These are phyloP conservation scores for Phialophora macrospora DNA, from an alignment of 2,329 filamentous ascomycete genomes.

Conservation along the genomic window DNA sequence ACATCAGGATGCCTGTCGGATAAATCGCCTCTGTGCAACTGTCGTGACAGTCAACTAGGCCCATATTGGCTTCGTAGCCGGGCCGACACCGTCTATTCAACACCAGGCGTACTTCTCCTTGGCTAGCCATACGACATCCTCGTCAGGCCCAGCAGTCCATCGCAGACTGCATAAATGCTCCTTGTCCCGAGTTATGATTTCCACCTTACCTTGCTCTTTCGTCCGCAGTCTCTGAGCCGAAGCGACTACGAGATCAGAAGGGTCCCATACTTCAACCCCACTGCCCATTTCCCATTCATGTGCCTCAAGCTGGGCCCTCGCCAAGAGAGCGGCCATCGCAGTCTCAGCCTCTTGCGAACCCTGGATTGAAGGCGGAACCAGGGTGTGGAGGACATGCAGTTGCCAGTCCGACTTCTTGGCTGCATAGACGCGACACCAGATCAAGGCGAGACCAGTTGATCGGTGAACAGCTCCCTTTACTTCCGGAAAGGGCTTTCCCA, in stretches of 20 bases:
- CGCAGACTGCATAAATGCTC: conserved; percentile 54
- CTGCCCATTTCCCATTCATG: conserved; percentile 68
- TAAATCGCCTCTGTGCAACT: neutral
- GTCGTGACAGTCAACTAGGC: neutral
- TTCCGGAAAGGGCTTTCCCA: conserved; percentile 57
- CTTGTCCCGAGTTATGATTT: conserved; percentile 53
- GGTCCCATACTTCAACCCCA: conserved; percentile 83
- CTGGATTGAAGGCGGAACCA: conserved; percentile 49
- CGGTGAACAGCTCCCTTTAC: conserved; percentile 70
- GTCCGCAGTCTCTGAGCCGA: conserved; percentile 45
- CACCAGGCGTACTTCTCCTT: conserved; percentile 59
- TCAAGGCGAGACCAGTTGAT: conserved; percentile 45
- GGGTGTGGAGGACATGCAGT: conserved; percentile 50
- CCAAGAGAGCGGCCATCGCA: conserved; percentile 67
- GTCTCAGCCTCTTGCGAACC: conserved; percentile 14
- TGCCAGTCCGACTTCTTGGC: conserved; percentile 46
- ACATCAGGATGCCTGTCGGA: neutral
- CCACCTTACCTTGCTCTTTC: conserved; percentile 40
- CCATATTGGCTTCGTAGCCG: neutral
- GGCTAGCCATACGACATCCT: conserved; percentile 53
- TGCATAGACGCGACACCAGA: conserved; percentile 46
- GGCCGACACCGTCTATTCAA: conserved; percentile 34
- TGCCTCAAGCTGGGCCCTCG: conserved; percentile 72
- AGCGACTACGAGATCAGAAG: conserved; percentile 59
- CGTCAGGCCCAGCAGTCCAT: conserved; percentile 49